Percentiles rank a stretch among this genome's conserved stretches.
Conservation (phyloP, 805 yeast species). For the Kurtzmaniella cleridarum region DNA sequence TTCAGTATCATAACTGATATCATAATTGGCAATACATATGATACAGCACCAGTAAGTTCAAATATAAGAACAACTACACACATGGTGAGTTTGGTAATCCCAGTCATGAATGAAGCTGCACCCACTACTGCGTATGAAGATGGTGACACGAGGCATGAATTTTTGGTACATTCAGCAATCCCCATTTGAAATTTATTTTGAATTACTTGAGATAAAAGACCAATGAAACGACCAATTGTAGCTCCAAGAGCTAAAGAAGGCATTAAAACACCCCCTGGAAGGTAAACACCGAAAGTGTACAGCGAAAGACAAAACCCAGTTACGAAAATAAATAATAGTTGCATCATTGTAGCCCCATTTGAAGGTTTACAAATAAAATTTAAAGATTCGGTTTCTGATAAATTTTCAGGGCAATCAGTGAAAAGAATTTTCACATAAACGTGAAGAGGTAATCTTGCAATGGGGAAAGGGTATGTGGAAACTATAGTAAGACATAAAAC, state of each 20-base stretch:
- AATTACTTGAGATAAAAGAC: constrained; percentile 44
- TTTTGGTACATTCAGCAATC: constrained; percentile 34
- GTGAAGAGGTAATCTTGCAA: constrained; percentile 51
- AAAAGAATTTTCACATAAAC: constrained; percentile 57
- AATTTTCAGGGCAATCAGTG: constrained; percentile 50
- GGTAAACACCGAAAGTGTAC: constrained; percentile 60
- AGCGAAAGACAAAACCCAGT: constrained; percentile 59
- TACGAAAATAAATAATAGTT: constrained; percentile 33
- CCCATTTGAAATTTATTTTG: constrained; percentile 36
- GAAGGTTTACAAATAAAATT: constrained; percentile 33
- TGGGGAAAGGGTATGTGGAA: constrained; percentile 49
- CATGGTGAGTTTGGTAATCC: constrained; percentile 75
- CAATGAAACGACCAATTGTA: constrained; percentile 50
- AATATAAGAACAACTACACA: constrained; percentile 75
- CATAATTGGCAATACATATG: constrained; percentile 84
- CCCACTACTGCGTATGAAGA: constrained; percentile 89
- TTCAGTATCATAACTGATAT: constrained; percentile 71
- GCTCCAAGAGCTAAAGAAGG: constrained; percentile 64
- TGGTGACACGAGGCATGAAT: constrained; percentile 63
- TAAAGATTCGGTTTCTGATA: constrained; percentile 8
- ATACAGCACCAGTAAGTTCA: constrained; percentile 81
- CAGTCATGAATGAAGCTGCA: constrained; percentile 77
- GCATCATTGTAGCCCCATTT: constrained; percentile 16
- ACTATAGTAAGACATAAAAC: constrained; percentile 49
- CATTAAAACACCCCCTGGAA: constrained; percentile 66